These are phyloP conservation scores for Chrysosphaeria jannelii DNA, from an alignment of 2,329 filamentous ascomycete species.

Conservation along the genomic window DNA sequence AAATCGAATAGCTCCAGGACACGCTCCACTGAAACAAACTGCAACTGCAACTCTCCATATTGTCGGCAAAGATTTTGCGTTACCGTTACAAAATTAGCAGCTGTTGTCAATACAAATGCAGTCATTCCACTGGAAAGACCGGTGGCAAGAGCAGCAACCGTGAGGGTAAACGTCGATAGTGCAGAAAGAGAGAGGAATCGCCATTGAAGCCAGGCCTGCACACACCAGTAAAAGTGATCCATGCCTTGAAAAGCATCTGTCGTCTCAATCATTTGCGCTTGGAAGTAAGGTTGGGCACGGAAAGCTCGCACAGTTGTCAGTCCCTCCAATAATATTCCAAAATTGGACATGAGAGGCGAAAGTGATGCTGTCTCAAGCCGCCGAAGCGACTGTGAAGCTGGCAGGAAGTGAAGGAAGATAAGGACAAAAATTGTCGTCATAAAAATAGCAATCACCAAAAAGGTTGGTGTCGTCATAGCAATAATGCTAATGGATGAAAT, in stretches of 20 bases:
- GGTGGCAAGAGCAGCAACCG: constrained; percentile 42
- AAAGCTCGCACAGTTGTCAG: constrained; percentile 69
- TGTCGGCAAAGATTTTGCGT: constrained; percentile 48
- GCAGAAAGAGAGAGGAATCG: constrained; percentile 48
- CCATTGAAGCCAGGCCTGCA: constrained; percentile 62
- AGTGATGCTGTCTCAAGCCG: constrained; percentile 73
- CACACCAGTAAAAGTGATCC: constrained; percentile 84
- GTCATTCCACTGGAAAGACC: constrained; percentile 50
- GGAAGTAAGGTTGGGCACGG: constrained; percentile 47
- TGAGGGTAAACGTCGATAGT: constrained; percentile 40
- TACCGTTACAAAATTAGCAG: constrained; percentile 33
- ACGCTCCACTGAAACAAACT: constrained; percentile 72
- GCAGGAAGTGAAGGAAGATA: constrained; percentile 50
- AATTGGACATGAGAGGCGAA: constrained; percentile 73
- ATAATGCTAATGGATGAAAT: constrained; percentile 47
- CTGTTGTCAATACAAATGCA: constrained; percentile 54
- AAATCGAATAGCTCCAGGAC: constrained; percentile 57
- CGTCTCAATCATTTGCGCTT: constrained; percentile 47
- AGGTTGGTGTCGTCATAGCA: constrained; percentile 44
- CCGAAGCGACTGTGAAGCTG: constrained; percentile 54
- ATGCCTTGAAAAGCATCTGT: constrained; percentile 80
- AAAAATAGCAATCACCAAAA: constrained; percentile 38
- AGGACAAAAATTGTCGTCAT: constrained; percentile 39
- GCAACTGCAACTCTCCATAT: constrained; percentile 68
- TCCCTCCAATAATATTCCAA: constrained; percentile 62